Base-by-base conservation (phyloP, 1,284 basidiomycete species). In the Thelephora terrestris region DNA sequence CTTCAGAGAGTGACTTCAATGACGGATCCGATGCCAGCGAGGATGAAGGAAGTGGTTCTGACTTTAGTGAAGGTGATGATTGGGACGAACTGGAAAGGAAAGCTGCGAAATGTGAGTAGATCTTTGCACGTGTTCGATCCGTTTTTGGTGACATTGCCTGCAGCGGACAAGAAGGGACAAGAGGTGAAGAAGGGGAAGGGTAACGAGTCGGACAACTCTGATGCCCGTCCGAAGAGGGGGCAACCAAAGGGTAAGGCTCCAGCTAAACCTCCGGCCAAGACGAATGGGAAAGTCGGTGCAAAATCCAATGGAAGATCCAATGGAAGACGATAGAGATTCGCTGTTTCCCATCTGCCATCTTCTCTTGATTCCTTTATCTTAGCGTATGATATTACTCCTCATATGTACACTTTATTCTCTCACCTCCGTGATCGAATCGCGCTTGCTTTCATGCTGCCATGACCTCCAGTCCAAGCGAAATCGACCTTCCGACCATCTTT, bases 21-120 rank as follows among this genome's bases (percentile, higher is more conserved):
- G 71, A 68, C 49, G 70, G 65, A 46, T 81, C 80, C n/a, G 76
- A 82, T 53, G 83, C 75, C 12, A 83, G 81, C 61, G 79, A 76
- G 0, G 82, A 78, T 56, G 76, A 77, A 45, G 83, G 73, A 34
- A 78, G 76, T 52, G 81, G 65, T 10, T 85, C 80, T 43, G 81
- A 82, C 61, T 85, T 77, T 55, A 76, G 70, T 10, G 82, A 76
- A 71, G 87, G 91, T 24, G 91, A 94, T 53, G 92, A 95, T 58
- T 97, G 92, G 93, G 93, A 95, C 61, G 92, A 92, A 61, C 71
- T 96, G 23, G 94, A 98, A 67, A 75, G 81, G 43, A 95, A 95
- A 63, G 89, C 91, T 12, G 85, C 86, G 14, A 85, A 83, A 72
- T 84, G 85, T 89, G 57, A 60, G 71, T 66, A 47, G 38, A 14